phyloP scores from a whole-genome alignment of 768 basidiomycete genomes.

The Boletus vermiculosoides region DNA sequence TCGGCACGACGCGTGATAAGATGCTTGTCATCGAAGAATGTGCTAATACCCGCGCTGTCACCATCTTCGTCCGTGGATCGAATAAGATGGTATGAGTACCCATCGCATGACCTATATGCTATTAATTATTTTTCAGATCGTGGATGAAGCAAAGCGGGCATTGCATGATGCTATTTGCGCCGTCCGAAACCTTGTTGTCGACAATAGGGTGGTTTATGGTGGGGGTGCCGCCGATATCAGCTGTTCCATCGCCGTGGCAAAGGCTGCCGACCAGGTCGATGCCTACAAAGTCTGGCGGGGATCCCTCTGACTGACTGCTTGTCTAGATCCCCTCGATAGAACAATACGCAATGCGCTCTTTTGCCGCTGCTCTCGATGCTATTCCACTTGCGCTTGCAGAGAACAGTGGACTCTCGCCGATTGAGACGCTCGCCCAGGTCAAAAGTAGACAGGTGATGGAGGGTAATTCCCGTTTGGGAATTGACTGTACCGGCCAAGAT shows the following conservation, averaged over 20 bases:
- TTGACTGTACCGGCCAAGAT: constrained; percentile 85
- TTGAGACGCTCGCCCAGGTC: constrained; percentile 94
- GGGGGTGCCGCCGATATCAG: constrained; percentile 98
- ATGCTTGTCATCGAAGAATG: constrained; percentile 99
- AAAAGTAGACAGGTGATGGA: constrained; percentile 91
- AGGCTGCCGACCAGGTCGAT: constrained; percentile 88
- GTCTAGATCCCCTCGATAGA: constrained; percentile 90
- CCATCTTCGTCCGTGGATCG: constrained; percentile 94
- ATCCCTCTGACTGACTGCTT: neutral
- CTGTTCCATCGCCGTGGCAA: constrained; percentile 87
- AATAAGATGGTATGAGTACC: constrained; percentile 92
- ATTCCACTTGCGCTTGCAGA: constrained; percentile 95
- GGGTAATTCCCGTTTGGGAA: constrained; percentile 81
- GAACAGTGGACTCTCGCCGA: constrained; percentile 95
- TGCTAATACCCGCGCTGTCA: constrained; percentile 94
- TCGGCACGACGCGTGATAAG: constrained; percentile 98
- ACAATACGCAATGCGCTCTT: constrained; percentile 99
- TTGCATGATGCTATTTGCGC: constrained; percentile 97
- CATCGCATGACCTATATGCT: neutral
- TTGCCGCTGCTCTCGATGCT: constrained; percentile 92
- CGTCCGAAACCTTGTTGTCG: constrained; percentile 91
- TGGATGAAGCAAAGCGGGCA: constrained; percentile 97
- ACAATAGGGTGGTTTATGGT: constrained; percentile 97
- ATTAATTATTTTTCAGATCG: constrained; percentile 59
- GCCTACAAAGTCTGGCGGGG: neutral